phyloP scores from a whole-genome alignment of 1,284 basidiomycete species.

The Irpex lacteus region DNA sequence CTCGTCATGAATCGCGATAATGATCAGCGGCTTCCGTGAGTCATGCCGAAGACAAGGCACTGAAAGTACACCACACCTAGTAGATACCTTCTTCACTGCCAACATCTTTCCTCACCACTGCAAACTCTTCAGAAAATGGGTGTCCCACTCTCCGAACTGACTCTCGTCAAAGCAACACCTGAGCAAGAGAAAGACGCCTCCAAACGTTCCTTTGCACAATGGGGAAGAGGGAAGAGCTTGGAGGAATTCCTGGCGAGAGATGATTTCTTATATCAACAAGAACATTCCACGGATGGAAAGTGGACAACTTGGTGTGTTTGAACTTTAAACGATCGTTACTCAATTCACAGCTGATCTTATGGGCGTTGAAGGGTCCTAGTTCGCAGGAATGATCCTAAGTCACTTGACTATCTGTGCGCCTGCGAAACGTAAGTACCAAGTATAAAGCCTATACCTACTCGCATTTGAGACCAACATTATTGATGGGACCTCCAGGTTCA shows the following conservation, averaged over 20 bases:
- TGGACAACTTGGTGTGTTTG: conserved; percentile 36
- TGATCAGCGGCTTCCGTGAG: not conserved
- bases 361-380: conserved; percentile 38
- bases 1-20: not conserved
- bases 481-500: conserved; percentile 4
- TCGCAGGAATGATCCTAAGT: conserved; percentile 34
- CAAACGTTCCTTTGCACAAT: conserved; percentile 31
- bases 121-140: not conserved
- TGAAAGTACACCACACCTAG: no score
- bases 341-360: not conserved
- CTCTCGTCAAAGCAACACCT: conserved; percentile 28
- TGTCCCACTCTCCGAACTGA: conserved; percentile 13
- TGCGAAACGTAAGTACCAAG: conserved; percentile 41
- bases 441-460: no score
- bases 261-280: conserved; percentile 29
- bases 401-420: conserved; percentile 41
- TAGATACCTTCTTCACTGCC: no score
- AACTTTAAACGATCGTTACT: not conserved
- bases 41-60: not conserved
- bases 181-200: conserved; percentile 34
- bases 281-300: conserved; percentile 35
- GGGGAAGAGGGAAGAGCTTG: conserved; percentile 32
- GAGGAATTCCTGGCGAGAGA: conserved; percentile 36
- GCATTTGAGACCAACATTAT: no score
- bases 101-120: no score